Conservation (phyloP, 108 stramenopile genomes). For the Heterococcus sp. region DNA sequence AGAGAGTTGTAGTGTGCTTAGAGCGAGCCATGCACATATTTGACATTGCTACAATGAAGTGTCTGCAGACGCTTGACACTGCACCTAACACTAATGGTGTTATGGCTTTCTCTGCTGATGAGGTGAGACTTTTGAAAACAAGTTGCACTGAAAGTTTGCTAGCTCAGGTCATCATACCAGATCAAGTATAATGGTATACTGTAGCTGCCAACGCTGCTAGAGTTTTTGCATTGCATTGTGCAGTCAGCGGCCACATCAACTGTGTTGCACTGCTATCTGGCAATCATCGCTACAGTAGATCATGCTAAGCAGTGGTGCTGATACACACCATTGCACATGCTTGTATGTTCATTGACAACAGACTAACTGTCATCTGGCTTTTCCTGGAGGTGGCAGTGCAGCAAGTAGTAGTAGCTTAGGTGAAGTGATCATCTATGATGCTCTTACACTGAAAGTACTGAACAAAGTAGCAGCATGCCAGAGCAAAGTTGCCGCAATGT, state of each 20-base stretch:
- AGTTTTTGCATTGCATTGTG: too few relatives aligned
- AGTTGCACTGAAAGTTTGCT: too few relatives aligned
- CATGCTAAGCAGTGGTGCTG: too few relatives aligned
- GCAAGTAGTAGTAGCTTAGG: slow-evolving; percentile 1
- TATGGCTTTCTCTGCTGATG: slow-evolving; percentile 44
- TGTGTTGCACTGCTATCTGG: too few relatives aligned
- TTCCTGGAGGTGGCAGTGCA: slow-evolving; percentile 6
- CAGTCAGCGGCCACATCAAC: too few relatives aligned
- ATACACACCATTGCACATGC: too few relatives aligned
- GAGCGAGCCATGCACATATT: slow-evolving; percentile 52
- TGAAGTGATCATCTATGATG: slow-evolving; percentile 56
- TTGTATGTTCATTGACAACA: too few relatives aligned
- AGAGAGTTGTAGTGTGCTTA: slow-evolving; percentile 51
- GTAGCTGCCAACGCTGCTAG: too few relatives aligned
- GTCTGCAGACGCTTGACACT: slow-evolving; percentile 53
- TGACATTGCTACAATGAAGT: slow-evolving; percentile 57
- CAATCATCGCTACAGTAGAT: too few relatives aligned
- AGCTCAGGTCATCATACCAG: too few relatives aligned
- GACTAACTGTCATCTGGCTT: slow-evolving; percentile 37
- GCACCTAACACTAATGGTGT: slow-evolving; percentile 42
- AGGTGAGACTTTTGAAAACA: background rate
- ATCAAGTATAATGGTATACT: too few relatives aligned
- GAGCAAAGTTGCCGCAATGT: slow-evolving; percentile 46
- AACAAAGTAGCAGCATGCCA: slow-evolving; percentile 57
- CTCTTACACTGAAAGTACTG: slow-evolving; percentile 51